phyloP scores from a whole-genome alignment of 2,329 filamentous ascomycete genomes.

The Pseudogymnoascus destructans region DNA sequence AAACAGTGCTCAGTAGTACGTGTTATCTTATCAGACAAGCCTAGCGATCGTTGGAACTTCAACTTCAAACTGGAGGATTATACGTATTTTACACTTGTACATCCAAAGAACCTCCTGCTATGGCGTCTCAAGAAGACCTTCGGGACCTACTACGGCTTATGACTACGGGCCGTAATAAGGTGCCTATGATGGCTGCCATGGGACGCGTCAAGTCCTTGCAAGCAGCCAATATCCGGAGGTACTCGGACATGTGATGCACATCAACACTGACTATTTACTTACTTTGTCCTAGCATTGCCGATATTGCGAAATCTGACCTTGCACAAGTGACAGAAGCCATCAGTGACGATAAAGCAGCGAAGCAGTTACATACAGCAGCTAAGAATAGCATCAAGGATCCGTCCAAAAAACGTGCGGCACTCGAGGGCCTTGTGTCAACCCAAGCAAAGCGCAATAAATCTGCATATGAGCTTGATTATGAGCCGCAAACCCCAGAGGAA shows the following conservation, averaged over 20 bases:
- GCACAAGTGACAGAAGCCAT: constrained; percentile 18
- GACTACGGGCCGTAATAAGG: constrained; percentile 38
- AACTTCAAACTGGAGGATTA: not conserved
- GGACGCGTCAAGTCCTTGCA: constrained; percentile 45
- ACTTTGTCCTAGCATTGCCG: constrained; percentile 19
- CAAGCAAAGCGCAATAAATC: constrained; percentile 20
- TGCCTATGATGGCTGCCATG: constrained; percentile 47
- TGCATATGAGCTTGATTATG: constrained; percentile 20
- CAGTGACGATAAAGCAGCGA: constrained; percentile 23
- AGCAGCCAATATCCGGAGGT: constrained; percentile 42
- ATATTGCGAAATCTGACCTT: constrained; percentile 20
- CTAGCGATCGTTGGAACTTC: not conserved
- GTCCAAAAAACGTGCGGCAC: constrained; percentile 19
- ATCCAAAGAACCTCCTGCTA: constrained; percentile 19
- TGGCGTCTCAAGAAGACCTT: constrained; percentile 45
- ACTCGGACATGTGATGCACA: constrained; percentile 13
- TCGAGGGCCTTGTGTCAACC: constrained; percentile 13
- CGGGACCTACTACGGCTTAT: constrained; percentile 48
- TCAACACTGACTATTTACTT: constrained; percentile 10
- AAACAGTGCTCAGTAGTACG: not conserved
- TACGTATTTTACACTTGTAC: not conserved
- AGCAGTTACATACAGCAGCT: constrained; percentile 22
- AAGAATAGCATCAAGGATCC: constrained; percentile 17
- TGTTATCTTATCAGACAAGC: constrained; percentile 1
- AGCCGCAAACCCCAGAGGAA: constrained; percentile 35